Evolutionary conservation across 805 yeast species (phyloP), one percentile per base, ranked within the genome.

Genomic region (Spathaspora gorwiae): DNA sequence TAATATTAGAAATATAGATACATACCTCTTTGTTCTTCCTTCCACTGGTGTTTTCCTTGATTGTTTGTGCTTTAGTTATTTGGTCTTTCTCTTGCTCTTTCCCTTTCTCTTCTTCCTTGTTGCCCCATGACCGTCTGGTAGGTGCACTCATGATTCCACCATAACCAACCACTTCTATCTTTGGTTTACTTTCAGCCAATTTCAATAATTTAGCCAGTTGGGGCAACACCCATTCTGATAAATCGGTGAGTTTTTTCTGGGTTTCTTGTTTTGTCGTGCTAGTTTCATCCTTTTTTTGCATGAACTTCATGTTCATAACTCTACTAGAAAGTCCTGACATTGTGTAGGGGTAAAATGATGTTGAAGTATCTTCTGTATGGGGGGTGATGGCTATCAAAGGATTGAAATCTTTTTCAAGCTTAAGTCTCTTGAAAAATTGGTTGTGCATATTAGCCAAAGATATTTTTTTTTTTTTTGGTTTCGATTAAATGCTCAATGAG

Each of bases 241-340:
- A 15, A 51, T 81, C 87, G 37, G 64, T 66, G 12, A 75, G 61
- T 44, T 71, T 76, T 39, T 57, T 64, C 44, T 58, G 56, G 35
- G 56, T 50, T 34, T 60, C 66, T 35, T 66, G 56, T 27, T 2
- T 35, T 5, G 37, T 60, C 59, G 54, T 47, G 19, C 32, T 40
- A 6, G 58, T 59, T 34, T 65, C 72, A 19, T 75, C 78, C 32
- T 73, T 57, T 37, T 57, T 60, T 46, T 61, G 66, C 74, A 71
- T 71, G 72, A 72, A 71, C 73, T 87, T 88, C 96, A 88, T 88
- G 76, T 83, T 84, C 81, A 84, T 70, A 55, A 88, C 87, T 55
- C 89, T 76, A 55, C 79, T 78, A 26, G 94, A 84, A 43, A 70
- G 60, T 7, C 64, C 61, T 49, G 45, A 41, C 40, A 37, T 38